phyloP scores from a whole-genome alignment of 768 basidiomycete genomes.

The Boletus sp. region DNA sequence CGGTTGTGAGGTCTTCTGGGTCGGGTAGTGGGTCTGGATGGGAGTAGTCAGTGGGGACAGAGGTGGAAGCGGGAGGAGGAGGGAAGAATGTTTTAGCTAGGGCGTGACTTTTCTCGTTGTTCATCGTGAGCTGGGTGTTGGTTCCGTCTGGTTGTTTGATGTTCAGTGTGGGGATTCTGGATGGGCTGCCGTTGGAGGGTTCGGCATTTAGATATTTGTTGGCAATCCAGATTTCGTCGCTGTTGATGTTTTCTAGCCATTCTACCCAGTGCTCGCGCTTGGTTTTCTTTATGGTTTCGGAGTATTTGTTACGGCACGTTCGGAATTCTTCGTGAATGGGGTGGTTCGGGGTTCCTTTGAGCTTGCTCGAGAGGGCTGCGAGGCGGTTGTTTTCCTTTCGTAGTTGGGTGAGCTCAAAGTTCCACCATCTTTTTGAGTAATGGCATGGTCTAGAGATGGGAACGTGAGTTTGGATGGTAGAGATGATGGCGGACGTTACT shows the following conservation, averaged over 20 bases:
- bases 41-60: not conserved
- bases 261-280: not conserved
- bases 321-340: not conserved
- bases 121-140: not conserved
- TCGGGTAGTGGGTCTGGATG: not conserved
- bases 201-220: conserved; percentile 1
- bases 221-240: not conserved
- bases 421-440: not conserved
- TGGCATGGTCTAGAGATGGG: not conserved
- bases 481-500: not conserved
- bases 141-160: not conserved
- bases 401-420: not conserved
- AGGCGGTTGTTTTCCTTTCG: not conserved
- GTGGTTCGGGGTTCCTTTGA: not conserved
- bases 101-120: not conserved
- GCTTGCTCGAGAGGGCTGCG: fast-evolving
- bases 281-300: not conserved
- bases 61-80: not conserved
- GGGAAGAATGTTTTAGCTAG: not conserved
- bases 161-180: conserved; percentile 3
- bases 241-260: not conserved
- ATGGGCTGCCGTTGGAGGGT: not conserved
- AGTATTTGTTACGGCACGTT: not conserved
- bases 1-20: not conserved
- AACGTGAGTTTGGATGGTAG: not conserved